Percentiles rank a stretch among this genome's conserved stretches.
These are phyloP conservation scores for Monoraphidium neglectum DNA, from an alignment of 139 green algal species.

Conservation along the genomic window DNA sequence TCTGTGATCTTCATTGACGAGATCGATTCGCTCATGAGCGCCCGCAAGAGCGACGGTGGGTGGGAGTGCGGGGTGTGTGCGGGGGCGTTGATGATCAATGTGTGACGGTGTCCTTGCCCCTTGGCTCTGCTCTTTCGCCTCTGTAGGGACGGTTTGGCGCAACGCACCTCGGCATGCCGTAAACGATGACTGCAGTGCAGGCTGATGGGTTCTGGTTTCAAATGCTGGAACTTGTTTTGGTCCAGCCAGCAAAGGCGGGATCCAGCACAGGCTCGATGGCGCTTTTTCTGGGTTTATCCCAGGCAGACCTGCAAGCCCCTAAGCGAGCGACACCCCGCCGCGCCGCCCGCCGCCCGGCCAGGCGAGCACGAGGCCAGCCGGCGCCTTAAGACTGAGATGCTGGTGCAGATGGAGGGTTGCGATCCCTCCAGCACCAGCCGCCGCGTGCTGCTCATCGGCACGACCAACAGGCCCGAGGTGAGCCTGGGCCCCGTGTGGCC, in stretches of 20 bases:
- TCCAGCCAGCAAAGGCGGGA: no score
- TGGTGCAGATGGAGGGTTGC: constrained; percentile 96
- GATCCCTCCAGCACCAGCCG: constrained; percentile 47
- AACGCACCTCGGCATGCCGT: not conserved
- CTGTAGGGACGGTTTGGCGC: no score
- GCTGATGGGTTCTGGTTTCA: no score
- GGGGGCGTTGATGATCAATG: no score
- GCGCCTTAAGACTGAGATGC: constrained; percentile 97
- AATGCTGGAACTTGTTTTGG: no score
- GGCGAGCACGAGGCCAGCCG: constrained; percentile 95
- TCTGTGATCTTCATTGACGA: constrained; percentile 99
- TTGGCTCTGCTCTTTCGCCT: no score
- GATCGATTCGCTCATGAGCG: constrained; percentile 95
- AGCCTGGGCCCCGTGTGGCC: not conserved
- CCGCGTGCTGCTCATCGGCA: constrained; percentile 89
- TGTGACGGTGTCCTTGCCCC: not conserved
- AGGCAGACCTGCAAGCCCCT: no score
- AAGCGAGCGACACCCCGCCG: not conserved
- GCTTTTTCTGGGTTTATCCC: no score
- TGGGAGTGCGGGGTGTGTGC: no score
- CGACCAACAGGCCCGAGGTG: constrained; percentile 92
- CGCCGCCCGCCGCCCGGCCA: constrained; percentile 11
- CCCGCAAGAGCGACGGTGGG: constrained; percentile 83
- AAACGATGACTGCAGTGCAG: not conserved
- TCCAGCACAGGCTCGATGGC: no score